phyloP scores from a whole-genome alignment of 495 filamentous ascomycete genomes.

The Copromyces sp. region DNA sequence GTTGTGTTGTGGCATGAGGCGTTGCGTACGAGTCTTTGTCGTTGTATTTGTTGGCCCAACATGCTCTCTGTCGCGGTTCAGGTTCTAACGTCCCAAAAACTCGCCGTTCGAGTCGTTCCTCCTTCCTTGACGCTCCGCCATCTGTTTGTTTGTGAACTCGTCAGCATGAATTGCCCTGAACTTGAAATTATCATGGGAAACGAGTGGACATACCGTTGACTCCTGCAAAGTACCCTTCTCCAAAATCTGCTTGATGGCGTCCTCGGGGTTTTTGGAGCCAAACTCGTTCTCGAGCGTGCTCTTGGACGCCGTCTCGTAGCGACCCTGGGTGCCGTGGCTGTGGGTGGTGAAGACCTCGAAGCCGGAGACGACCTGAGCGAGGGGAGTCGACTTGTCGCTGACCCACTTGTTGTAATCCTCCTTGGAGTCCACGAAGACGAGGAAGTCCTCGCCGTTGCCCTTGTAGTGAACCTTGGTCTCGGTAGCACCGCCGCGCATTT shows the following conservation, averaged over 20 bases:
- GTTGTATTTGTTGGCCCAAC: background rate
- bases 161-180: background rate
- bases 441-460: slow-evolving; percentile 78
- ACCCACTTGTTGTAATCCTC: slow-evolving; percentile 71
- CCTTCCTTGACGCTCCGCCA: slow-evolving; percentile 30
- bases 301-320: slow-evolving; percentile 66
- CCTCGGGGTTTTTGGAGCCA: slow-evolving; percentile 65
- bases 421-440: slow-evolving; percentile 76
- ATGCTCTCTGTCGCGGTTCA: background rate
- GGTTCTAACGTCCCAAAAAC: slow-evolving; percentile 1
- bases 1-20: background rate
- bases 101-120: slow-evolving; percentile 32
- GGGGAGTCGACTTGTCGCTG: slow-evolving; percentile 63
- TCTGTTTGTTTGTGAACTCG: slow-evolving; percentile 18
- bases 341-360: slow-evolving; percentile 89
- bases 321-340: slow-evolving; percentile 82
- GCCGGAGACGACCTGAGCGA: slow-evolving; percentile 74
- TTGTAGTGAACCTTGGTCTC: slow-evolving; percentile 83
- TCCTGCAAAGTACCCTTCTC: slow-evolving; percentile 63
- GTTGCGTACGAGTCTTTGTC: background rate
- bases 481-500: slow-evolving; percentile 69
- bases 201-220: slow-evolving; percentile 55
- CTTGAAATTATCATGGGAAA: no score
- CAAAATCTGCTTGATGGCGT: slow-evolving; percentile 68
- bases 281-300: slow-evolving; percentile 73